Evolutionary conservation across 441 rosid species (phyloP).

Genomic region (Syzygium syzygioides): DNA sequence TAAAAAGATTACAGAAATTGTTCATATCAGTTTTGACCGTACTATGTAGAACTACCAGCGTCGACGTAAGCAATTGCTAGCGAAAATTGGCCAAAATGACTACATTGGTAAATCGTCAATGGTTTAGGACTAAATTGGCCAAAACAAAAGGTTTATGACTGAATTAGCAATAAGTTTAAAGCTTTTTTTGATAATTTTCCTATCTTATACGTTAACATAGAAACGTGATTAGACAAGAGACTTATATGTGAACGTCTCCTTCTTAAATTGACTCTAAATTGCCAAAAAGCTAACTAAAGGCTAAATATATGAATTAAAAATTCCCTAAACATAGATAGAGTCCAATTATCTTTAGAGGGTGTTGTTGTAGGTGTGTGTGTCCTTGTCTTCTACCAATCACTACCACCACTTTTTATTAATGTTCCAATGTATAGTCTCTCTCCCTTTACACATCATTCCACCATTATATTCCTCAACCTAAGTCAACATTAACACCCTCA

Average conservation of each 20-base stretch:
- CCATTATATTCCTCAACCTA: neutral
- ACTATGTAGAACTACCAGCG: rapidly evolving
- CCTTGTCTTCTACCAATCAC: neutral
- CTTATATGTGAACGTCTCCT: neutral
- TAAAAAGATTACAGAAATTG: neutral
- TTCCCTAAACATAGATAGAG: neutral
- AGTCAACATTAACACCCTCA: neutral
- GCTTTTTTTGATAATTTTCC: neutral
- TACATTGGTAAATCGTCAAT: neutral
- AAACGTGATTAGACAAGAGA: neutral
- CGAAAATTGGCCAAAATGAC: neutral
- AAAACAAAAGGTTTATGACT: neutral
- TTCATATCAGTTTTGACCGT: rapidly evolving
- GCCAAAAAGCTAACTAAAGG: neutral
- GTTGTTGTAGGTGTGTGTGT: neutral
- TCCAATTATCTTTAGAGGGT: neutral
- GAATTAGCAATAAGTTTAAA: neutral
- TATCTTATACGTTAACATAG: neutral
- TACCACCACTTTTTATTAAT: neutral
- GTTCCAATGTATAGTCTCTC: neutral
- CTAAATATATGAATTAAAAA: neutral
- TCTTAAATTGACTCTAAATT: neutral
- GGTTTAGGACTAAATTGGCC: neutral
- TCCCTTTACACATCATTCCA: neutral
- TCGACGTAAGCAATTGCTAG: rapidly evolving